Conservation (phyloP, 1,284 basidiomycete genomes). For the Puccinia coronata region DNA sequence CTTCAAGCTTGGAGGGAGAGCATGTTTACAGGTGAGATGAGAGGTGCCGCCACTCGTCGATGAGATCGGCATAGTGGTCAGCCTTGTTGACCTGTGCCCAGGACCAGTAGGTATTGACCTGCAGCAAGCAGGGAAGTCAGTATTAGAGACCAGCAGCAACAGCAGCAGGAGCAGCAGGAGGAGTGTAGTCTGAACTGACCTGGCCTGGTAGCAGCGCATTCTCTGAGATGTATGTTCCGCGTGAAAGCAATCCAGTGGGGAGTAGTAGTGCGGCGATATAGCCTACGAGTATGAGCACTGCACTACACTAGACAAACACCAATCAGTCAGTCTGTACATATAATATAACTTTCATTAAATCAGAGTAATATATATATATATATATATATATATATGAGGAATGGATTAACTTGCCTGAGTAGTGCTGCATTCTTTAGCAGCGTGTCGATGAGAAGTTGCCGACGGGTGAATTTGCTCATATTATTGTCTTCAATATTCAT, state of each 20-base stretch:
- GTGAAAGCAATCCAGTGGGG: conserved; percentile 69
- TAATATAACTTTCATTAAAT: too few species aligned
- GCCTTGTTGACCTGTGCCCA: conserved; percentile 84
- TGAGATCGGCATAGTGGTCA: conserved; percentile 70
- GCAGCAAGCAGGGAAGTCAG: background rate
- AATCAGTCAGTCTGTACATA: too few species aligned
- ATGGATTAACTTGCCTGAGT: conserved; percentile 17
- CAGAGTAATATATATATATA: too few species aligned
- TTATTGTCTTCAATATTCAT: too few species aligned
- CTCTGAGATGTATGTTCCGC: conserved; percentile 80
- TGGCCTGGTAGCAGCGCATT: conserved; percentile 88
- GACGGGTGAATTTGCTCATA: background rate
- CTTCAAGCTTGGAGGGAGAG: background rate
- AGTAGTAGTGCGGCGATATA: conserved; percentile 74
- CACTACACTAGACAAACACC: conserved; percentile 60
- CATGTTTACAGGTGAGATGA: conserved; percentile 66
- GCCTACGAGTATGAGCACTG: conserved; percentile 67
- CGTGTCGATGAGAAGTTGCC: background rate
- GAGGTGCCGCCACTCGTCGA: conserved; percentile 68
- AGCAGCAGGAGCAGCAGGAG: too few species aligned
- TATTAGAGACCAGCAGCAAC: too few species aligned
- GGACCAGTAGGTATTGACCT: conserved; percentile 84
- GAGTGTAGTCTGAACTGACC: conserved; percentile 61
- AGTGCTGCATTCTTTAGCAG: background rate
- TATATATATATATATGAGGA: too few species aligned